Evolutionary conservation across 352 stramenopile species (phyloP).

Genomic region (Elongisporangium senticosum): DNA sequence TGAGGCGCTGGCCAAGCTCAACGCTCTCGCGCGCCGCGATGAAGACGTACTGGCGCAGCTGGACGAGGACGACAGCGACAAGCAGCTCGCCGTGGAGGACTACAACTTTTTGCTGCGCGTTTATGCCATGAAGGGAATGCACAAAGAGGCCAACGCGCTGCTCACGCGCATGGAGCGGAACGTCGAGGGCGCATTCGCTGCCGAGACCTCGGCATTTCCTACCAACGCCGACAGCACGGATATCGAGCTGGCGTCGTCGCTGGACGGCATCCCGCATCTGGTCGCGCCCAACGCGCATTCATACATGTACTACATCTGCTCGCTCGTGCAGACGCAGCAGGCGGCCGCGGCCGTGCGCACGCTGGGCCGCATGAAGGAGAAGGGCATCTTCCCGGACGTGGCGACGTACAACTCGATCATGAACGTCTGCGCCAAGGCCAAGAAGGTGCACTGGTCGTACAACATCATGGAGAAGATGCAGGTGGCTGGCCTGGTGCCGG

Average conservation of each 20-base stretch:
- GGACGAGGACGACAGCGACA: conserved; percentile 15
- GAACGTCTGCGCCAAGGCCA: conserved; percentile 69
- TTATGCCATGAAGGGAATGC: conserved; percentile 59
- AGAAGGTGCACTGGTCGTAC: conserved; percentile 65
- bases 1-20: conserved; percentile 64
- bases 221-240: conserved; percentile 19
- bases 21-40: conserved; percentile 46
- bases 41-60: conserved; percentile 37
- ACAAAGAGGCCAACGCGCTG: conserved; percentile 63
- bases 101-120: conserved; percentile 76
- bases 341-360: conserved; percentile 56
- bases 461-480: conserved; percentile 87
- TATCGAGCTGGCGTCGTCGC: conserved; percentile 23
- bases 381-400: conserved; percentile 47
- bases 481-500: conserved; percentile 55
- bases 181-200: conserved; percentile 9
- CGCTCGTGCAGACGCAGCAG: conserved; percentile 39
- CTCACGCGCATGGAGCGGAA: conserved; percentile 73
- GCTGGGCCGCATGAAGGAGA: conserved; percentile 77
- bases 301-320: conserved; percentile 77
- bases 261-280: conserved; percentile 44
- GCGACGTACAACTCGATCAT: conserved; percentile 79
- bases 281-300: conserved; percentile 48
- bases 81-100: conserved; percentile 48
- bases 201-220: conserved; percentile 8